Base-by-base conservation (phyloP, 768 basidiomycete genomes). In the Phaeotremella fagi region DNA sequence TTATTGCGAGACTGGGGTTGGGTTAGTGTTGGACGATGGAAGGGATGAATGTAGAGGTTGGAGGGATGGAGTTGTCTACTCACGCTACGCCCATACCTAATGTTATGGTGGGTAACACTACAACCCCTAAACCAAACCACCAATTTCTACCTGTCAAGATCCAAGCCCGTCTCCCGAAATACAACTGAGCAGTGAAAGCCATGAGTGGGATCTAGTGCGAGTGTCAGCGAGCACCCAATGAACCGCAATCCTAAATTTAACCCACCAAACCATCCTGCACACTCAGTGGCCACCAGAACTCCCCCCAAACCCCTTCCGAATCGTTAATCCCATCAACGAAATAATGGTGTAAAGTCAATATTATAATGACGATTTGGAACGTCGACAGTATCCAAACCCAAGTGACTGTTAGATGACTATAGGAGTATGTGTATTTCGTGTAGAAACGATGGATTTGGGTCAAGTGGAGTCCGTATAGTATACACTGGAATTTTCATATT, bases 1-100 rank as follows among this genome's bases (percentile, higher is more conserved):
- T 68, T 15, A 68, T 54, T 3, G 70, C 70, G 23, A 71, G 63
- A n/a, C 70, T 71, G 54, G n/a, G n/a, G n/a, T n/a, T n/a, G n/a
- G n/a, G n/a, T n/a, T n/a, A n/a, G n/a, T n/a, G n/a, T n/a, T n/a
- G n/a, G n/a, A n/a, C n/a, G n/a, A n/a, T n/a, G n/a, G n/a, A n/a
- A n/a, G n/a, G n/a, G n/a, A n/a, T 26, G 31, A 16, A 35, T 16
- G 43, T 48, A 25, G 29, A 35, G 26, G 45, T 16, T 29, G 50
- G 9, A 15, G 11, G 20, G 26, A 42, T 33, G 18, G 54, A 23
- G 23, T 11, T 27, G 2, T 29, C 9, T 11, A 66, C 70, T 66
- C 52, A 71, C 70, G 62, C 66, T 35, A 68, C 29, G 29, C 70
- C 70, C 29, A 35, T 54, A 6, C 41, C 12, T 7, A 64, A 35